Conservation (phyloP, 1,284 basidiomycete species). For the Ceratobasidium papillatum region DNA sequence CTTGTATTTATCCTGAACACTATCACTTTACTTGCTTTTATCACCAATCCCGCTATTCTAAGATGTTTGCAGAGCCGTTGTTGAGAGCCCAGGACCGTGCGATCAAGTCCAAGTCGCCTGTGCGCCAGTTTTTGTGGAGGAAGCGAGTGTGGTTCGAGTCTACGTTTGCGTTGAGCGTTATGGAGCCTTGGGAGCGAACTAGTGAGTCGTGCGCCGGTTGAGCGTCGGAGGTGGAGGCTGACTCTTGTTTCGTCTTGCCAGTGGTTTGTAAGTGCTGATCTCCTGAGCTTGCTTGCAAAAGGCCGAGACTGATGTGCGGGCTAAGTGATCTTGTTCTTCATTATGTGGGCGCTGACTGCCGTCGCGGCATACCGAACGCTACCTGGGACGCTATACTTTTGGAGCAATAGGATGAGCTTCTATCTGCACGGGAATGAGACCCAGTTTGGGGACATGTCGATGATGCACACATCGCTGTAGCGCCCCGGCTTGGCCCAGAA, state of each 20-base stretch:
- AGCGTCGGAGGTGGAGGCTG: conserved; percentile 7
- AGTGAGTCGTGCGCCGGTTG: background rate
- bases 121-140: conserved; percentile 56
- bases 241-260: background rate
- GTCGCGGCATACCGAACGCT: conserved; percentile 26
- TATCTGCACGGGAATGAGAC: conserved; percentile 24
- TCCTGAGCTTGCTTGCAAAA: background rate
- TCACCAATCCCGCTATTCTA: background rate
- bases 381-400: conserved; percentile 20
- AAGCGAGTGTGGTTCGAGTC: conserved; percentile 62
- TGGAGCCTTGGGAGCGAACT: conserved; percentile 70
- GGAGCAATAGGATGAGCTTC: conserved; percentile 4
- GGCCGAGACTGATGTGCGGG: background rate
- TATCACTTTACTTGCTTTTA: background rate
- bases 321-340: conserved; percentile 24
- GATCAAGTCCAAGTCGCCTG: conserved; percentile 43
- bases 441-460: background rate
- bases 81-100: conserved; percentile 47
- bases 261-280: conserved; percentile 29
- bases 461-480: background rate
- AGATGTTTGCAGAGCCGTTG: conserved; percentile 30
- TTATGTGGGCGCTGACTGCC: conserved; percentile 23
- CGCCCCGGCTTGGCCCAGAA: background rate
- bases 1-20: conserved; percentile 24
- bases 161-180: conserved; percentile 70